Percentiles rank a stretch among this genome's conserved stretches.
Conservation (phyloP, 169 alveolate species). For the Plasmodium gaboni region DNA sequence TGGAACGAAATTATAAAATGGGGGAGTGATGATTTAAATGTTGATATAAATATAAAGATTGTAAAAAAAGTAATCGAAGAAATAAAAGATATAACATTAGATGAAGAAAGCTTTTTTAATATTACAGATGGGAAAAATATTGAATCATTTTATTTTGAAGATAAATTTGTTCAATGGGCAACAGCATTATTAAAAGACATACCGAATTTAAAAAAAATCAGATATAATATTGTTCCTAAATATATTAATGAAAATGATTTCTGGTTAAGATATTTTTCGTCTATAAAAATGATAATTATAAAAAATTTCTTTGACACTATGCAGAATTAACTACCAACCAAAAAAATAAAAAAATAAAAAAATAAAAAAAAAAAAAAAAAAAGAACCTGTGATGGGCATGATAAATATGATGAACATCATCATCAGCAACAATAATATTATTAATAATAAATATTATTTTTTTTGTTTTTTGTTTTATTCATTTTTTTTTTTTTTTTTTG, state of each 20-base stretch:
- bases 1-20: slow-evolving; percentile 67
- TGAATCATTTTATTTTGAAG: slow-evolving; percentile 32
- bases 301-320: slow-evolving; percentile 16
- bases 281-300: slow-evolving; percentile 48
- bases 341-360: no score
- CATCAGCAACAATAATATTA: no score
- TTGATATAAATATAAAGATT: slow-evolving; percentile 8
- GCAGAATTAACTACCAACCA: neutral
- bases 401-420: neutral
- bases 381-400: neutral
- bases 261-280: slow-evolving; percentile 43
- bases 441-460: no score
- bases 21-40: slow-evolving; percentile 49
- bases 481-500: no score
- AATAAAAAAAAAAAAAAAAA: neutral
- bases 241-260: slow-evolving; percentile 58
- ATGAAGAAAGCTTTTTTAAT: slow-evolving; percentile 53
- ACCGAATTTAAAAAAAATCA: slow-evolving; percentile 19
- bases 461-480: no score
- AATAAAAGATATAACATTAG: slow-evolving; percentile 59
- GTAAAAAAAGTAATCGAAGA: slow-evolving; percentile 55
- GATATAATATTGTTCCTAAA: slow-evolving; percentile 54
- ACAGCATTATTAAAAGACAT: slow-evolving; percentile 43
- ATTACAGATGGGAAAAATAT: slow-evolving; percentile 25
- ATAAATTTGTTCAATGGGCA: slow-evolving; percentile 41